Base-by-base conservation (phyloP, 169 alveolate species). In the Plasmodium cynomolgi region DNA sequence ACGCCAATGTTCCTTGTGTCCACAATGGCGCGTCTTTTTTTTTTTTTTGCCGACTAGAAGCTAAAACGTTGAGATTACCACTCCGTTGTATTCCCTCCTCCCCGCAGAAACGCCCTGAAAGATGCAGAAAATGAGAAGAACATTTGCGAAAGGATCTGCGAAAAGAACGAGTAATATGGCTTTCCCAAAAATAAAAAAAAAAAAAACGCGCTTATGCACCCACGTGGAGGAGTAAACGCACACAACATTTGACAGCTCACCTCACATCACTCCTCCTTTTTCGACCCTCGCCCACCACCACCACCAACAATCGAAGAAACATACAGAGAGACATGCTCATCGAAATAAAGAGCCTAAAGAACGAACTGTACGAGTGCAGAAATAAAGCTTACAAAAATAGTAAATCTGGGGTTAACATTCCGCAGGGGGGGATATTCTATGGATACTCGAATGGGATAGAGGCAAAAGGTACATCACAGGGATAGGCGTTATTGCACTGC, bases 41-140 rank as follows among this genome's bases (percentile, higher is more conserved):
- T 62, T 23, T 68, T 7, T 68, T 23, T 20, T 8, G 77, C 37
- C n/a, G 37, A 68, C 41, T 68, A 8, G 37, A 9, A 20, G 37
- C n/a, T 26, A 23, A 4, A 20, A 26, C 37, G 37, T 4, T 50
- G n/a, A 23, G n/a, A 20, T 68, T 68, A 26, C 37, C 37, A 68
- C 39, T 29, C 77, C 37, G n/a, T 23, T 73, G 54, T 84, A 11
- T 44, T 31, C 77, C n/a, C 39, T 73, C 56, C n/a, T 37, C 71
- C 15, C 9, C 47, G 37, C 13, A 88, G 94, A 88, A 88, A 11
- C 44, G 73, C 31, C 11, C 83, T 88, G 9, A 80, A 88, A 33
- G 94, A 88, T 68, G 44, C 29, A n/a, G 94, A 88, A 58, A 88
- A 88, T 62, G 94, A 88, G 73, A 88, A 88, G 82, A 34, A 34